Evolutionary conservation across 768 basidiomycete genomes (phyloP), one percentile per base, ranked within the genome.

Genomic region (Mycena belliarum): DNA sequence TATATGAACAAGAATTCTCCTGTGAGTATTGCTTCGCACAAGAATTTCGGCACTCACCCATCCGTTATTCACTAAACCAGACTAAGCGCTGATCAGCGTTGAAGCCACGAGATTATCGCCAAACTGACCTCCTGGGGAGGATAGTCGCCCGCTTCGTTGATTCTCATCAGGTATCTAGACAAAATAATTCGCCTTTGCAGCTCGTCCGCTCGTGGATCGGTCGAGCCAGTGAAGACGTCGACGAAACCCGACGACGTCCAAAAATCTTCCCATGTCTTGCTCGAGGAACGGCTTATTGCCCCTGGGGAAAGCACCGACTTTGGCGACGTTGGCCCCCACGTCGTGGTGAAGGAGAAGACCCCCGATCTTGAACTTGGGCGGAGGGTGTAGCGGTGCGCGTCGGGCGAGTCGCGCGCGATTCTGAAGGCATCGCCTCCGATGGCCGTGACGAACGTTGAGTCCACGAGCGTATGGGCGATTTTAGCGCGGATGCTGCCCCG

Each of bases 141-240:
- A 14, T 68, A 71, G 63, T 81, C 76, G 1, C 82, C 82, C 6
- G 83, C 84, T 64, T 81, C 82, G 59, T 86, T 86, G 11, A 84
- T 82, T 25, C 79, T 72, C 76, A 85, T 76, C 55, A 84, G 68
- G 66, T 85, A 84, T 40, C 82, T 73, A 33, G 82, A 83, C 35
- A 84, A 63, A 42, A 85, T 78, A 37, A 85, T 82, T 37, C 83
- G 73, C 51, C 83, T 69, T 65, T 86, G 84, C 51, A 86, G 67
- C 54, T 85, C 83, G 23, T 79, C 73, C 16, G 82, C 83, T 14
- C 82, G 72, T 0, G 76, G 35, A 65, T 84, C 80, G 1, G 71
- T 76, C 6, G 82, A 82, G 1, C 76, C 79, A 0, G 78, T 80
- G 42, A 75, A 29, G 9, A 86, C 68, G 55, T 84, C 83, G 11